phyloP scores from a whole-genome alignment of 2,329 filamentous ascomycete species.

The Drechmeria coniospora region DNA sequence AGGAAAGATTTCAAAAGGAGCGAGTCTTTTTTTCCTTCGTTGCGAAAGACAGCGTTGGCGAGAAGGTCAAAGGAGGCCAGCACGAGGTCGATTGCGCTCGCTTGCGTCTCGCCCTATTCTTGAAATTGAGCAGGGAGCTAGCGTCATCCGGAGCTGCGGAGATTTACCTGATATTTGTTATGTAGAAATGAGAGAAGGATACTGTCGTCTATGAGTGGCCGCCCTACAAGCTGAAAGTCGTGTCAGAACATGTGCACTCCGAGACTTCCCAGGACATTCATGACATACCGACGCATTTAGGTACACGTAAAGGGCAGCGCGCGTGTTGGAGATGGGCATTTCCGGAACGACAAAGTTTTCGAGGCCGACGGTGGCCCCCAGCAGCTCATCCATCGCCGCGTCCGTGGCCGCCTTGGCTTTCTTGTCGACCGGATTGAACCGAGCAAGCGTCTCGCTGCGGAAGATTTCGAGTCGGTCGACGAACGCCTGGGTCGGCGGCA shows the following conservation, averaged over 20 bases:
- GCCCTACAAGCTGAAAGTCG: slow-evolving; percentile 50
- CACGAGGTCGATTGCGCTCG: slow-evolving; percentile 67
- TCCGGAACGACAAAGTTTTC: slow-evolving; percentile 44
- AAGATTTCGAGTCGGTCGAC: slow-evolving; percentile 40
- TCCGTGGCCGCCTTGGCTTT: slow-evolving; percentile 31
- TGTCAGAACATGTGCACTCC: neutral
- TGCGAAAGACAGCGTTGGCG: slow-evolving; percentile 66
- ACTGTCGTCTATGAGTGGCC: slow-evolving; percentile 70
- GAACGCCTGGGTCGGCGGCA: slow-evolving; percentile 40
- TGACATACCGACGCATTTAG: slow-evolving; percentile 59
- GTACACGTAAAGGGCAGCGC: slow-evolving; percentile 74
- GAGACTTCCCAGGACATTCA: neutral
- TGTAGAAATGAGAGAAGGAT: slow-evolving; percentile 66
- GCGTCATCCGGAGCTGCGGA: neutral
- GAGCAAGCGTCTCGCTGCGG: slow-evolving; percentile 38
- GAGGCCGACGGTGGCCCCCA: slow-evolving; percentile 40
- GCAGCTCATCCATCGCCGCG: slow-evolving; percentile 37
- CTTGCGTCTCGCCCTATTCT: slow-evolving; percentile 55
- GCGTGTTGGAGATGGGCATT: slow-evolving; percentile 55
- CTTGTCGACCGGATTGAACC: slow-evolving; percentile 38
- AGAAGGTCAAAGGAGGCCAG: slow-evolving; percentile 81
- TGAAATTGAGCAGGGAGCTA: slow-evolving; percentile 3
- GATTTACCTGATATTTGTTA: slow-evolving; percentile 61
- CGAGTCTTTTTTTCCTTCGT: slow-evolving; percentile 40
- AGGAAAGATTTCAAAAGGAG: slow-evolving; percentile 76